Evolutionary conservation across 371 early-diverging fungal genomes (phyloP).

Genomic region (Actinomucor elegans): DNA sequence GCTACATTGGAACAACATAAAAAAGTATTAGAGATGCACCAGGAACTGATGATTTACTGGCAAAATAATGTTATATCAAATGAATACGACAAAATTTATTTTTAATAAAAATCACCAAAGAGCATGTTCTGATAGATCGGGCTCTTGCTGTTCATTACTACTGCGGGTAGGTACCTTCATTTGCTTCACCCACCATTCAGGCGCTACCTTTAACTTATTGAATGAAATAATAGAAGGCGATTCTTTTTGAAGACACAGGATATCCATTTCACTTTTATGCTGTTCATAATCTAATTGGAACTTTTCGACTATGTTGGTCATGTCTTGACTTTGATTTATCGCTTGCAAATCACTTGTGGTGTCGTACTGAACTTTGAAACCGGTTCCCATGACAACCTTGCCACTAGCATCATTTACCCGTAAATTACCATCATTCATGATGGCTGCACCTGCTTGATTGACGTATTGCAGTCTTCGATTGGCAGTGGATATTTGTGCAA

Average conservation of each 20-base stretch:
- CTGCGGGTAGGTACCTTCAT: constrained; percentile 7
- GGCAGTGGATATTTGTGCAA: constrained; percentile 19
- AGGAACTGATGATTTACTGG: constrained; percentile 8
- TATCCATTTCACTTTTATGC: background rate
- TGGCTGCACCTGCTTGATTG: constrained; percentile 24
- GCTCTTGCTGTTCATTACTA: constrained; percentile 4
- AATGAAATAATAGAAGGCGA: constrained; percentile 12
- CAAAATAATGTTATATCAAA: constrained; percentile 1
- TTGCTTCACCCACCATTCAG: constrained; percentile 35
- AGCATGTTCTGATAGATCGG: background rate
- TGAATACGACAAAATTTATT: constrained; percentile 1
- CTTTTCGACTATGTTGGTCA: background rate
- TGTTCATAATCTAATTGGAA: constrained; percentile 10
- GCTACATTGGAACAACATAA: constrained; percentile 25
- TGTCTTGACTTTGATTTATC: background rate
- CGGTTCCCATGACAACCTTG: constrained; percentile 8
- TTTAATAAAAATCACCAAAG: constrained; percentile 10
- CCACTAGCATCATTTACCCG: background rate
- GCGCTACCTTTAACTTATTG: constrained; percentile 14
- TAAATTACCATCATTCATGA: constrained; percentile 13
- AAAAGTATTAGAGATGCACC: background rate
- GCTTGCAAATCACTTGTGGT: background rate
- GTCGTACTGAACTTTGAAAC: constrained; percentile 9
- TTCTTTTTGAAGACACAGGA: background rate
- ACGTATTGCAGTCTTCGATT: constrained; percentile 15